These are phyloP conservation scores for Botryobasidium botryosum DNA, from an alignment of 768 basidiomycete species.

Conservation along the genomic window DNA sequence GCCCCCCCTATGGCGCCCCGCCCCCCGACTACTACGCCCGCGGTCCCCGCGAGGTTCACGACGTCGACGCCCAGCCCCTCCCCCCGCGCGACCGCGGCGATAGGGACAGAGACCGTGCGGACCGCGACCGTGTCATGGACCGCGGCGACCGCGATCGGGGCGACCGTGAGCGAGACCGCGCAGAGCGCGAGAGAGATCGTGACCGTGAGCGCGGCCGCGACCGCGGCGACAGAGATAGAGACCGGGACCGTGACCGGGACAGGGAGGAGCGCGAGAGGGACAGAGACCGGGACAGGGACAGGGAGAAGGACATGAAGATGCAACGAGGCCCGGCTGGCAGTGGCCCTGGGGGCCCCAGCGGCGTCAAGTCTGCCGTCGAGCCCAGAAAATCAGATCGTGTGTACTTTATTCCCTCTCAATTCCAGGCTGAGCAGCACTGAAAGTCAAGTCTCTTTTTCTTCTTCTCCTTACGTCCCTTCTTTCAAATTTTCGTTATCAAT, in stretches of 20 bases:
- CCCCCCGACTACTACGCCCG: constrained; percentile 17
- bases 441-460: too few relatives aligned
- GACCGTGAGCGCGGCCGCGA: constrained; percentile 25
- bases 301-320: constrained; percentile 7
- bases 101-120: constrained; percentile 17
- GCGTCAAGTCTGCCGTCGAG: too few relatives aligned
- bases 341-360: background rate
- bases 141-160: constrained; percentile 17
- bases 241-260: constrained; percentile 18
- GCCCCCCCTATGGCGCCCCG: constrained; percentile 18
- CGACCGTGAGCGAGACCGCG: constrained; percentile 20
- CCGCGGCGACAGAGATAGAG: constrained; percentile 19
- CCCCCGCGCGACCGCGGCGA: constrained; percentile 12
- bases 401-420: background rate
- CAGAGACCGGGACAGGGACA: constrained; percentile 9
- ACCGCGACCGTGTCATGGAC: constrained; percentile 16
- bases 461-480: too few relatives aligned
- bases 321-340: background rate
- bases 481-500: too few relatives aligned
- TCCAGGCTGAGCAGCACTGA: too few relatives aligned
- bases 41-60: constrained; percentile 11
- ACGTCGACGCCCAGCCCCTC: constrained; percentile 5
- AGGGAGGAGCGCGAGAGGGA: constrained; percentile 18
- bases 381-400: background rate
- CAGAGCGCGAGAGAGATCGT: constrained; percentile 22